Base-by-base conservation (phyloP, 139 green algal genomes). In the Haematococcus lacustris region DNA sequence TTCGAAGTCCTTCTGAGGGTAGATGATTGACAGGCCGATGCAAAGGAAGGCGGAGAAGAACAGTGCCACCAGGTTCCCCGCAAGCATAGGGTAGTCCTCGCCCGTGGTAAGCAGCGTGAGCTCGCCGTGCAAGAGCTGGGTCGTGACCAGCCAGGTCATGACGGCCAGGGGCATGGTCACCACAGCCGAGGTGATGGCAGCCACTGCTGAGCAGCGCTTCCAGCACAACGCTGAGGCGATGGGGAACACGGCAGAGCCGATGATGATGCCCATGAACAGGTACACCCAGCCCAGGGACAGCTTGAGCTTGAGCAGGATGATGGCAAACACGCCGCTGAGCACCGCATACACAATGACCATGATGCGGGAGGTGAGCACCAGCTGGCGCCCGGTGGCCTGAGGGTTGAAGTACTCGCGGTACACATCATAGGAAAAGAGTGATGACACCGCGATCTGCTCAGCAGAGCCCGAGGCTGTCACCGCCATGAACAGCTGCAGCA, bases 371-470 rank as follows among this genome's bases (percentile, higher is more conserved):
- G 93, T 76, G 0, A 28, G 17, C 33, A 81, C 9, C 78, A 96
- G 93, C 68, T 91, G 70, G 71, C 85, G 75, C 73, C 88, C 90
- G 47, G 78, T 91, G 25, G 92, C 92, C 60, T 89, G 79, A 47
- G 71, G 71, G 75, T 93, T 93, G 82, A 94, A 82, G 86, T 94
- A 89, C 0, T 76, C 66, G 32, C 78, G 62, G 74, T 85, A 89
- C 51, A 89, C 79, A 32, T 89, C 92, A 64, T 97, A 97, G 3
- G 88, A 73, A 43, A 96, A 76, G 23, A 97, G 86, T 39, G 88
- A 91, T 23, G 86, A 88, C 1, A 97, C 92, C 9, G 92, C 92
- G 66, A 97, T 93, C 67, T 96, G 86, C 88, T 97, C 92, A 9
- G 92, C 86, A 65, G 82, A 92, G 37, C 86, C 92, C 33, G 92